Evolutionary conservation across 2,329 filamentous ascomycete genomes (phyloP).

Genomic region (Fusarium vanettenii): DNA sequence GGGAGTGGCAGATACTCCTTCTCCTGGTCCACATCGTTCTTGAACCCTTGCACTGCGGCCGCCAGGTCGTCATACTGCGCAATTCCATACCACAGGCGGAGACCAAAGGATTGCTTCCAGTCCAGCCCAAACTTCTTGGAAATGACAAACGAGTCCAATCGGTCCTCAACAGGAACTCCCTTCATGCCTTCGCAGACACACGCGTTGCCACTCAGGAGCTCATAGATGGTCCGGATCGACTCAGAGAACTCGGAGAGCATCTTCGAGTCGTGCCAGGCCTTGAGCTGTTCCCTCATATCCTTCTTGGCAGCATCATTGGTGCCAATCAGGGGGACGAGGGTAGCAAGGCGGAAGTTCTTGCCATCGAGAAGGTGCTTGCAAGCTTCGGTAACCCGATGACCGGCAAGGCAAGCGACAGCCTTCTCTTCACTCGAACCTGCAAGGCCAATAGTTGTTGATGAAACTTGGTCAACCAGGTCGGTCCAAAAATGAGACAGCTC

Average conservation of each 20-base stretch:
- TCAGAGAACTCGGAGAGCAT: slow-evolving; percentile 89
- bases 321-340: slow-evolving; percentile 84
- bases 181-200: slow-evolving; percentile 83
- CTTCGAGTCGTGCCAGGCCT: slow-evolving; percentile 85
- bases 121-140: slow-evolving; percentile 86
- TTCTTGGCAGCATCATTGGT: slow-evolving; percentile 75
- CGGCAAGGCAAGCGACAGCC: slow-evolving; percentile 82
- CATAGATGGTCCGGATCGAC: slow-evolving; percentile 86
- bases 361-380: slow-evolving; percentile 82
- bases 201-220: slow-evolving; percentile 89
- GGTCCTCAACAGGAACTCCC: slow-evolving; percentile 80
- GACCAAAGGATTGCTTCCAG: slow-evolving; percentile 93
- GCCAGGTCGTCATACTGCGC: slow-evolving; percentile 75
- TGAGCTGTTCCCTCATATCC: slow-evolving; percentile 83
- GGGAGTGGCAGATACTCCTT: slow-evolving; percentile 79
- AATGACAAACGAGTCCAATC: slow-evolving; percentile 82
- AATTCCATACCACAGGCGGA: slow-evolving; percentile 90
- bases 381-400: slow-evolving; percentile 83
- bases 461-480: slow-evolving; percentile 71
- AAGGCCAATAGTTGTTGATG: slow-evolving; percentile 65
- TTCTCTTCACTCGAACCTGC: slow-evolving; percentile 81
- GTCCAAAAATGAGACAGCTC: slow-evolving; percentile 76
- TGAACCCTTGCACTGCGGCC: slow-evolving; percentile 78
- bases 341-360: slow-evolving; percentile 85
- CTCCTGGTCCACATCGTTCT: slow-evolving; percentile 77